phyloP scores from a whole-genome alignment of 306 rosid species.

The Trichosanthes cucumerina region DNA sequence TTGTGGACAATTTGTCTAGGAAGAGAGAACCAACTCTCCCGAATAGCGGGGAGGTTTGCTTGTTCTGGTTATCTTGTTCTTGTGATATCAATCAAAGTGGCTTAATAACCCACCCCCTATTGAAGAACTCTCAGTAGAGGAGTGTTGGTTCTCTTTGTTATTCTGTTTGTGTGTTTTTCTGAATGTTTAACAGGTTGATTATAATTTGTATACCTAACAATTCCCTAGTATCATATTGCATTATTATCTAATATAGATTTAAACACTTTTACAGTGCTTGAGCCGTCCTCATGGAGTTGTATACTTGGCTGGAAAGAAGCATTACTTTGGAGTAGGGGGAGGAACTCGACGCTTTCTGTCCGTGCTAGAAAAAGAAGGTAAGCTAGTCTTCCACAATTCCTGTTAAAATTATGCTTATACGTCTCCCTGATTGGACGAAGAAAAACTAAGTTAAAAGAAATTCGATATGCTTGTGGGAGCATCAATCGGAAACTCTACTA shows the following conservation, averaged over 20 bases:
- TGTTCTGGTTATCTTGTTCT: too few relatives aligned
- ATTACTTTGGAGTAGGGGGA: slow-evolving; percentile 97
- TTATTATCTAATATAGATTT: background rate
- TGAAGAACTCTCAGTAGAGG: too few relatives aligned
- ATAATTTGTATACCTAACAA: too few relatives aligned
- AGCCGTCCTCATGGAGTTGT: slow-evolving; percentile 43
- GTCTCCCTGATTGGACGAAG: background rate
- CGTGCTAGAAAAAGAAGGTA: slow-evolving; percentile 72
- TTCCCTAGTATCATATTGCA: background rate
- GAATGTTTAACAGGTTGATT: too few relatives aligned
- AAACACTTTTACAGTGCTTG: slow-evolving; percentile 35
- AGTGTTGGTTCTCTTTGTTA: too few relatives aligned
- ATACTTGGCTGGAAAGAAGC: slow-evolving; percentile 87
- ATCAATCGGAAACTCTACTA: background rate
- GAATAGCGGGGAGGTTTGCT: too few relatives aligned
- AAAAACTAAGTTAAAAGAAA: background rate
- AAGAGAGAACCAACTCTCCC: too few relatives aligned
- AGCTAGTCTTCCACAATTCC: slow-evolving; percentile 12
- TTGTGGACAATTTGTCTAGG: too few relatives aligned
- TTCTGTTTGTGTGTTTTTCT: too few relatives aligned
- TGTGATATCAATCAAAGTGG: too few relatives aligned
- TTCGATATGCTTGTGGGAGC: background rate
- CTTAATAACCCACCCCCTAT: too few relatives aligned
- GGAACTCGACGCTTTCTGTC: slow-evolving; percentile 68
- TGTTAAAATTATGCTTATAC: background rate